A percentile compares a stretch with the other conserved stretches of the same genome.
Conservation (phyloP, 306 rosid genomes). For the Delonix regia region DNA sequence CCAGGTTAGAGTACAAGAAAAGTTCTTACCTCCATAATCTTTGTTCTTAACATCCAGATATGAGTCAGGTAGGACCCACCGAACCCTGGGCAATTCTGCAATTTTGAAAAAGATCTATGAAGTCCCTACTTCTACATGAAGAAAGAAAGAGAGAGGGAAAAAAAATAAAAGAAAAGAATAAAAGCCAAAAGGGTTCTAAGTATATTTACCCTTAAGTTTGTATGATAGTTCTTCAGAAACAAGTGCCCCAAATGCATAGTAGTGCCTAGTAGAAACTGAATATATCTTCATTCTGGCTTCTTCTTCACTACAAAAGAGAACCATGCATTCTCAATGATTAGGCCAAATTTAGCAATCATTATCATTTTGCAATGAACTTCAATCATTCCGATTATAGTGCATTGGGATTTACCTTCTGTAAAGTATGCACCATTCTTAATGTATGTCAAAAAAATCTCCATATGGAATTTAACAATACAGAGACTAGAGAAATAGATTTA, state of each 20-base stretch:
- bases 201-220: constrained; percentile 70
- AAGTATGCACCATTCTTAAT: not conserved
- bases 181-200: not conserved
- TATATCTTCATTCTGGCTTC: constrained; percentile 91
- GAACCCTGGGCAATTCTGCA: constrained; percentile 74
- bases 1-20: not conserved
- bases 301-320: constrained; percentile 60
- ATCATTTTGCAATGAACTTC: not conserved
- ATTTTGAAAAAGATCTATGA: not conserved
- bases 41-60: constrained; percentile 87
- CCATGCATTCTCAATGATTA: not conserved
- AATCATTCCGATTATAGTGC: not conserved
- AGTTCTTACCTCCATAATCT: constrained; percentile 80
- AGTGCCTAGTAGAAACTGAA: constrained; percentile 88
- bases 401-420: not conserved
- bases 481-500: not conserved
- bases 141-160: too few species aligned
- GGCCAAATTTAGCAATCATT: not conserved
- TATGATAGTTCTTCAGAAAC: constrained; percentile 80
- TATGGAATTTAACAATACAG: not conserved
- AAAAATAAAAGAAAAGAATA: too few species aligned
- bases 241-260: constrained; percentile 87
- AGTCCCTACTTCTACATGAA: not conserved
- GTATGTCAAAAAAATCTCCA: not conserved
- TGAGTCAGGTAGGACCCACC: constrained; percentile 97